Evolutionary conservation across 1,284 basidiomycete species (phyloP).

Genomic region (Irpex rosettiformis): DNA sequence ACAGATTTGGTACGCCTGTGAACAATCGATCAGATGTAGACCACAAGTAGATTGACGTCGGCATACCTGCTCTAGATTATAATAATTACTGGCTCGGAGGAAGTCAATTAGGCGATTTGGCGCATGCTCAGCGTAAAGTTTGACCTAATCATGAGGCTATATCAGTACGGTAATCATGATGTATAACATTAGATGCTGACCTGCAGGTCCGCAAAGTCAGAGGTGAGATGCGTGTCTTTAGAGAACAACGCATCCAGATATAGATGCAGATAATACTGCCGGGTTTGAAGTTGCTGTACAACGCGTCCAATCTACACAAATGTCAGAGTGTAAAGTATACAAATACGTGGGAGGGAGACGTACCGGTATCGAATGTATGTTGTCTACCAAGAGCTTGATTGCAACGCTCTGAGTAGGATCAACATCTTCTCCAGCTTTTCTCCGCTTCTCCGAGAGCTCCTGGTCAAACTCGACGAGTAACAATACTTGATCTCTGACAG

Average conservation of each 20-base stretch:
- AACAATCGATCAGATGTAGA: background rate
- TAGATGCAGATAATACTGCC: constrained; percentile 84
- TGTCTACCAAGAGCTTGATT: constrained; percentile 88
- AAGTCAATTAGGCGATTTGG: constrained; percentile 83
- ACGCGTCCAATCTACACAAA: constrained; percentile 74
- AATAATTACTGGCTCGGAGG: constrained; percentile 87
- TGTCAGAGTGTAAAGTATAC: background rate
- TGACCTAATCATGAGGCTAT: constrained; percentile 48
- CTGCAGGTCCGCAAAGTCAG: constrained; percentile 84
- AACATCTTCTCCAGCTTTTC: constrained; percentile 36
- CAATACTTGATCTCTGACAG: constrained; percentile 91
- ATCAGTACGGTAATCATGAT: background rate
- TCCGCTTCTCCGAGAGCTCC: constrained; percentile 69
- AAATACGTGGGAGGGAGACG: constrained; percentile 22
- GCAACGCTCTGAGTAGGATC: constrained; percentile 57
- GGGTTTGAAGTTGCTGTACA: constrained; percentile 78
- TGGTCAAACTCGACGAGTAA: constrained; percentile 94
- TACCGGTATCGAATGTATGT: constrained; percentile 94
- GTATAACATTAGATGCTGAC: constrained; percentile 31
- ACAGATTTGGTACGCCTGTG: constrained; percentile 85
- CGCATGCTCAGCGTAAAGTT: constrained; percentile 90
- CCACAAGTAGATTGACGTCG: background rate
- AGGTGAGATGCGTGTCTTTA: constrained; percentile 80
- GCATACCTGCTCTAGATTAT: constrained; percentile 81
- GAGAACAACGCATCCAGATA: constrained; percentile 92